phyloP scores from a whole-genome alignment of 23 red algal species.

The Gracilaria gracilis region DNA sequence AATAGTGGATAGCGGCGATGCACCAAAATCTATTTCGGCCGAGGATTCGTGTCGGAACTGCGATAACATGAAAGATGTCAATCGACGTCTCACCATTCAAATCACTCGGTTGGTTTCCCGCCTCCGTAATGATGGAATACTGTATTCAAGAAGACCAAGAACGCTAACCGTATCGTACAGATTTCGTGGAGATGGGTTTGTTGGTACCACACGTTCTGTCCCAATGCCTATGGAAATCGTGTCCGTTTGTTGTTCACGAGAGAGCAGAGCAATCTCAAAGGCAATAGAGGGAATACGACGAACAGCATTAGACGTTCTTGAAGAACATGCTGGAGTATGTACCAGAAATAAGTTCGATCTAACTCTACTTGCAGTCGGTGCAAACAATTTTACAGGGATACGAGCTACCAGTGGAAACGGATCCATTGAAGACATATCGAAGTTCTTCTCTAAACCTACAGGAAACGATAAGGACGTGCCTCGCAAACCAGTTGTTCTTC shows the following conservation, averaged over 20 bases:
- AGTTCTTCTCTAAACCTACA: conserved; percentile 10
- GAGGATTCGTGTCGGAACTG: conserved; percentile 56
- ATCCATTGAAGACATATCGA: conserved; percentile 1
- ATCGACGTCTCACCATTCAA: conserved; percentile 26
- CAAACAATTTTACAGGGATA: conserved; percentile 47
- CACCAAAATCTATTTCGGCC: conserved; percentile 56
- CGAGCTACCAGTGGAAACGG: neutral
- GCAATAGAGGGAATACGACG: conserved; percentile 11
- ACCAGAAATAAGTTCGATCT: conserved; percentile 28
- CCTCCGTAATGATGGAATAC: conserved; percentile 26
- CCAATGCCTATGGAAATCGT: conserved; percentile 55
- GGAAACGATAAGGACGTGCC: neutral
- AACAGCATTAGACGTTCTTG: conserved; percentile 14
- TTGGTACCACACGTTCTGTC: conserved; percentile 10
- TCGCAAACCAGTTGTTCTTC: neutral
- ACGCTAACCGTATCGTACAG: conserved; percentile 49
- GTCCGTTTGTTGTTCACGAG: conserved; percentile 45
- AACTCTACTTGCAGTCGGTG: conserved; percentile 49
- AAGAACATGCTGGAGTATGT: conserved; percentile 56
- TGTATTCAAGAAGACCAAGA: conserved; percentile 43
- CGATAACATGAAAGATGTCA: conserved; percentile 37
- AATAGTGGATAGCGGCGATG: conserved; percentile 49
- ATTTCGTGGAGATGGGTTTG: conserved; percentile 63
- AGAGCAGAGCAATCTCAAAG: conserved; percentile 9
- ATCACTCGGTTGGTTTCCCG: conserved; percentile 21